phyloP scores from a whole-genome alignment of 257 asterid genomes.

The Voacanga thouarsii region DNA sequence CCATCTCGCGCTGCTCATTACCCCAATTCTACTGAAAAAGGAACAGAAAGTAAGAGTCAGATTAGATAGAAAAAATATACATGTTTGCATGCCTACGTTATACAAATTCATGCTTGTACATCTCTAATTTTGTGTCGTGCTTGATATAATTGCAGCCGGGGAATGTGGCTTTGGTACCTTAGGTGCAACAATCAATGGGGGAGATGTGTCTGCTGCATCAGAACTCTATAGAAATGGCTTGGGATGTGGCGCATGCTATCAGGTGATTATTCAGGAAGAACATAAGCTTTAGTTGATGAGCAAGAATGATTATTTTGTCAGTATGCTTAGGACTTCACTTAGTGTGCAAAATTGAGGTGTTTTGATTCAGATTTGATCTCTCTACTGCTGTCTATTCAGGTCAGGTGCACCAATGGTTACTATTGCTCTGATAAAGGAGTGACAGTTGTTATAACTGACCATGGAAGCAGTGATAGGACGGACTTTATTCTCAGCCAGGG shows the following conservation, averaged over 20 bases:
- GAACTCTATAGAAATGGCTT: conserved; percentile 63
- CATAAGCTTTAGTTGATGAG: background rate
- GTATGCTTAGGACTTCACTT: background rate
- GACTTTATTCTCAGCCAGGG: conserved; percentile 77
- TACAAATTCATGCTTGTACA: background rate
- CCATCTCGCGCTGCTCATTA: conserved; percentile 66
- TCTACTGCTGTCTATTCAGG: conserved; percentile 34
- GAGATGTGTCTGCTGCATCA: conserved; percentile 78
- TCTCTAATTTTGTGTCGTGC: background rate
- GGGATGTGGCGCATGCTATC: conserved; percentile 86
- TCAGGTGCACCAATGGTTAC: conserved; percentile 58
- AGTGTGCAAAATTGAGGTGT: background rate
- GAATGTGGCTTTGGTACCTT: conserved; percentile 66
- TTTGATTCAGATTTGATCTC: conserved; percentile 1
- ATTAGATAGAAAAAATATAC: background rate
- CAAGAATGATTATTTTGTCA: background rate
- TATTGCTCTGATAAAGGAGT: conserved; percentile 70
- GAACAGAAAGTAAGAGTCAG: conserved; percentile 59
- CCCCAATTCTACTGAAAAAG: conserved; percentile 67
- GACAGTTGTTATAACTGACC: conserved; percentile 60
- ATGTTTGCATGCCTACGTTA: background rate
- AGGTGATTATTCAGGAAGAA: conserved; percentile 39
- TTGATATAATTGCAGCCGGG: conserved; percentile 52
- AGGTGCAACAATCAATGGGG: conserved; percentile 72
- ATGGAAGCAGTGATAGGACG: conserved; percentile 56